A percentile compares a stretch with the other conserved stretches of the same genome.
Evolutionary conservation across 192 early-diverging fungal species (phyloP).

Genomic region (Backusella westeae): DNA sequence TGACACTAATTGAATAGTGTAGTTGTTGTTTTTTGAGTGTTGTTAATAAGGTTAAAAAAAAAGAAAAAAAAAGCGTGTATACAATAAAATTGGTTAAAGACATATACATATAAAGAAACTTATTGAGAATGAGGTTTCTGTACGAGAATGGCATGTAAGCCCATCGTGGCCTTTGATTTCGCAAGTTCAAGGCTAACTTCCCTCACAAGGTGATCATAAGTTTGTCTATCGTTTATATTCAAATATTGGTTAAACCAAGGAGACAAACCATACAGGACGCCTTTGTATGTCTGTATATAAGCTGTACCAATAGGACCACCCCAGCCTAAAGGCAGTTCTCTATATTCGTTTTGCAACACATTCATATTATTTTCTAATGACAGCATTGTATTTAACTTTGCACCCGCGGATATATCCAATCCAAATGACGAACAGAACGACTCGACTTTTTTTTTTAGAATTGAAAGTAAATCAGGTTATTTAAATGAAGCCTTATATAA

Average conservation of each 20-base stretch:
- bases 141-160: constrained; percentile 25
- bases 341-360: constrained; percentile 22
- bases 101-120: background rate
- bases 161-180: constrained; percentile 17
- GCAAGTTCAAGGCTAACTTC: constrained; percentile 2
- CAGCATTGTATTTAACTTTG: constrained; percentile 24
- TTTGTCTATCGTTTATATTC: background rate
- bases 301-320: constrained; percentile 23
- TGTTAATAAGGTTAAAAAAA: background rate
- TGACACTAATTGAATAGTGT: no score
- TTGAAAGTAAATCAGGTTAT: background rate
- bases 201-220: background rate
- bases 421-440: constrained; percentile 14
- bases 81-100: background rate
- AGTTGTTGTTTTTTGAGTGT: background rate
- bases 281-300: constrained; percentile 7
- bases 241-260: constrained; percentile 12
- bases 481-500: background rate
- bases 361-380: constrained; percentile 7
- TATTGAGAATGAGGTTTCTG: constrained; percentile 12
- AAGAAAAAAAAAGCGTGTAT: background rate
- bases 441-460: constrained; percentile 14
- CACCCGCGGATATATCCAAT: constrained; percentile 15
- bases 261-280: constrained; percentile 6
- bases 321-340: constrained; percentile 26